Evolutionary conservation across 2,329 filamentous ascomycete species (phyloP), one percentile per base, ranked within the genome.

Genomic region (Aspergillus aculeatus): DNA sequence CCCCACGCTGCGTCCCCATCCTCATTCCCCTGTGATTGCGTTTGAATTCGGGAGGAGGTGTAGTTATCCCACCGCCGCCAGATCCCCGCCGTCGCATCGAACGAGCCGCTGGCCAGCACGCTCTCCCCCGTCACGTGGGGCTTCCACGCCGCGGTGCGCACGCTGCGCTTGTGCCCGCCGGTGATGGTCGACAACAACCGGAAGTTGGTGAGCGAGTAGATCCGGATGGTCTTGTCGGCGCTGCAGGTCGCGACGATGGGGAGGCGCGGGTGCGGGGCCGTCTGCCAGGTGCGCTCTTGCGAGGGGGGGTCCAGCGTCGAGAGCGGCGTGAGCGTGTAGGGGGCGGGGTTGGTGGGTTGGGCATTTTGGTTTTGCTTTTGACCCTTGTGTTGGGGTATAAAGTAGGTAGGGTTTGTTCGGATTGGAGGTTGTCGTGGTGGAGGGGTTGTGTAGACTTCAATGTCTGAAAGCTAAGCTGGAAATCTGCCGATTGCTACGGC

Each of bases 91-190:
- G 91, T 96, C 16, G 91, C 89, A 75, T 99, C 95, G 73, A 99
- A 99, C 73, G 90, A 95, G 4, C 92, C 95, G 0, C 93, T 96
- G 5, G 94, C 93, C 16, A 98, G 84, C 49, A 94, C 91, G 58
- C 90, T 88, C 72, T 88, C 86, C 21, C 81, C 83, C 14, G 83
- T 78, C 48, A 85, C 77, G 61, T 83, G 83, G 0, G 93, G 92
- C 77, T 96, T 96, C 95, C 95, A 99, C 41, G 91, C 88, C 21
- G 88, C 86, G 53, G 87, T 86, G 57, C 95, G 86, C n/a, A 99
- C 87, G 68, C 90, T 95, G 58, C 95, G 90, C 68, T 92, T 91
- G 78, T 99, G 95, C 7, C 94, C 95, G 61, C 92, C 93, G 7
- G 88, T 87, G 57, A 98, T 87, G 21, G 84, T 85, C 70, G 89